Base-by-base conservation (phyloP, 2,329 filamentous ascomycete genomes). In the Blumeriella jaapii region DNA sequence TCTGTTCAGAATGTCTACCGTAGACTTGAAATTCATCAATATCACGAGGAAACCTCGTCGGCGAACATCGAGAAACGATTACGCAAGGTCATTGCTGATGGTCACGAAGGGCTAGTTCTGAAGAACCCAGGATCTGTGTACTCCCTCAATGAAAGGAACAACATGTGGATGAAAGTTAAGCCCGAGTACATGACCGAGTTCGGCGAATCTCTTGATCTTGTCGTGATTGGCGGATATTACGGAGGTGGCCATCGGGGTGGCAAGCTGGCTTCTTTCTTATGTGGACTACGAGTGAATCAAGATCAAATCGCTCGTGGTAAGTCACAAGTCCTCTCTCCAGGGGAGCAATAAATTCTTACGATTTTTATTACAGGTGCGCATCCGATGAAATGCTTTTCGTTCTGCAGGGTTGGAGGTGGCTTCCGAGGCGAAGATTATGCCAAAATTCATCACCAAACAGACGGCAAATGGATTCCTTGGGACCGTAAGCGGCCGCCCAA, bases 131-230 rank as follows among this genome's bases (percentile, higher is more conserved):
- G 80, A 4, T 93, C 87, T 0, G 70, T 74, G 52, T 98, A 98
- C 56, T 71, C 75, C 5, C 68, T 96, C 7, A 94, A 93, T 53
- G 82, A 84, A 47, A 80, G 91, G 30, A 91, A 93, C 51, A 83
- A 93, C 49, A 84, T 94, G 58, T 98, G 91, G 91, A 80, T 95
- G 61, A 98, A 98, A 56, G 87, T 98, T 6, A 98, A 98, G 53
- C 91, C 91, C 1, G 91, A 98, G 46, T 98, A 98, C 58, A 95
- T 96, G 87, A 78, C 78, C 2, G 89, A 94, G 44, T 94, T 91
- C 55, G 91, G 91, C 42, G 89, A 96, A 59, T 84, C 81, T 0
- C 72, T 98, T 3, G 91, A 98, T 55, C 85, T 86, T 46, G 63
- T 95, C 10, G 68, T 98, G 11, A 74, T 98, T 34, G 91, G 89